phyloP scores from a whole-genome alignment of 768 basidiomycete genomes.

The Trametes villosa region DNA sequence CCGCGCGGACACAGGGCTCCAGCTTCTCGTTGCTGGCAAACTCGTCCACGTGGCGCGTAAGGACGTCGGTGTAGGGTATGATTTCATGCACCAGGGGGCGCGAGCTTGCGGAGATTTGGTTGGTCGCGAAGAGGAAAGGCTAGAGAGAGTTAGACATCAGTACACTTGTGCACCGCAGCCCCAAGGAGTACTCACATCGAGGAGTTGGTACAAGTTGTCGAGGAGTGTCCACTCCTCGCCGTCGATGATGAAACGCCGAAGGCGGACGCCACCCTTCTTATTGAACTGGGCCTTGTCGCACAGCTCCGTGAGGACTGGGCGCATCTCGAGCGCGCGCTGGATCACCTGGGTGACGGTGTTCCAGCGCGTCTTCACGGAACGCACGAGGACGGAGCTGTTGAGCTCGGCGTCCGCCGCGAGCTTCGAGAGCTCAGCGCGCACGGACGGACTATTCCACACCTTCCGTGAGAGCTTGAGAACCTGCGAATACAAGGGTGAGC shows the following conservation, averaged over 20 bases:
- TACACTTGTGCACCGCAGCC: constrained; percentile 20
- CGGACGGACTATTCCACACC: constrained; percentile 21
- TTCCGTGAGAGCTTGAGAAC: background rate
- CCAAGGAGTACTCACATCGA: too few species aligned
- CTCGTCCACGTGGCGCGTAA: constrained; percentile 30
- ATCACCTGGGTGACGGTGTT: constrained; percentile 30
- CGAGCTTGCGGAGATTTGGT: constrained; percentile 25
- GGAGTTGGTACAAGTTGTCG: background rate
- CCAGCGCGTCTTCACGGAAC: constrained; percentile 29
- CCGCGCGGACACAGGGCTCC: constrained; percentile 24
- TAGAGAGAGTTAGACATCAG: constrained; percentile 7
- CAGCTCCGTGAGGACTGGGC: constrained; percentile 22
- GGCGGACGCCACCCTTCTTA: constrained; percentile 17
- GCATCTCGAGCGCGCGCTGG: constrained; percentile 24
- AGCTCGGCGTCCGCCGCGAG: constrained; percentile 4
- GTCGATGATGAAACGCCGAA: constrained; percentile 22
- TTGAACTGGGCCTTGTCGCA: constrained; percentile 28
- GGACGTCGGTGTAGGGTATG: constrained; percentile 35
- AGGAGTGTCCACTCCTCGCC: constrained; percentile 32
- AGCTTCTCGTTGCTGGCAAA: constrained; percentile 17
- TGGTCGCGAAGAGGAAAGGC: constrained; percentile 33
- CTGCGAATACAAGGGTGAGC: too few species aligned
- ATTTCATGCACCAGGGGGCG: constrained; percentile 34
- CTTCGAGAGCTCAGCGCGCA: constrained; percentile 26
- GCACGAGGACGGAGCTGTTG: constrained; percentile 4